phyloP scores from a whole-genome alignment of 352 stramenopile species.

The Phytophthora pini region DNA sequence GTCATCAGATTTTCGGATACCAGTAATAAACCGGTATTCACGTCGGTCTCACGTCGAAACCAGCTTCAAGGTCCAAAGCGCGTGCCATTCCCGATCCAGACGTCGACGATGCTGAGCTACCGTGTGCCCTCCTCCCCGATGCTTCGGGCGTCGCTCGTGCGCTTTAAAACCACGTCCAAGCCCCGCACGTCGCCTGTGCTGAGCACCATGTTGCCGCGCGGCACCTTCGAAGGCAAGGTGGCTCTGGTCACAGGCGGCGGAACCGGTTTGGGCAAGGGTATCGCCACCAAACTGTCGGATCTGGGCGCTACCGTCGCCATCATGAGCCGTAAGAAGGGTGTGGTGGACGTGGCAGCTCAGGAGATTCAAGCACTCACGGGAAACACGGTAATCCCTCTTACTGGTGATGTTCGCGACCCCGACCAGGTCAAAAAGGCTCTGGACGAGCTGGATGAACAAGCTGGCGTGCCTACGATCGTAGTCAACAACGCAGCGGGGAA shows the following conservation, averaged over 20 bases:
- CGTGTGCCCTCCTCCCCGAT: constrained; percentile 11
- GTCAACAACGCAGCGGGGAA: constrained; percentile 93
- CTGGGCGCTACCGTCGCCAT: constrained; percentile 94
- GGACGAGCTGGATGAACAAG: constrained; percentile 68
- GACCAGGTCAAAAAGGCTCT: constrained; percentile 90
- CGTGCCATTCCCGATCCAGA: constrained; percentile 13
- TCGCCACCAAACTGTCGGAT: constrained; percentile 92
- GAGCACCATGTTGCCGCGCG: constrained; percentile 71
- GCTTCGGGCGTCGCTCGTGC: constrained; percentile 8
- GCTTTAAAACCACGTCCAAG: constrained; percentile 28
- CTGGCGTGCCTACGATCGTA: constrained; percentile 77
- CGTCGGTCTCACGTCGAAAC: constrained; percentile 6
- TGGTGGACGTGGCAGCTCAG: constrained; percentile 88
- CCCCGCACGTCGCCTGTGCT: constrained; percentile 45
- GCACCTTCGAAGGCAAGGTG: constrained; percentile 81
- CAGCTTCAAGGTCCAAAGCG: constrained; percentile 18
- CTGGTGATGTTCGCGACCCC: constrained; percentile 91
- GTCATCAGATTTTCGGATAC: too few relatives aligned
- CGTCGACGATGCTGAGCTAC: constrained; percentile 23
- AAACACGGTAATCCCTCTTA: constrained; percentile 69
- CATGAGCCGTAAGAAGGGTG: constrained; percentile 93
- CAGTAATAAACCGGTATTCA: background rate
- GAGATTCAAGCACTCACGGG: constrained; percentile 76
- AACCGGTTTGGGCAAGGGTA: constrained; percentile 95
- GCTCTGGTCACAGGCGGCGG: constrained; percentile 96